Evolutionary conservation across 768 basidiomycete species (phyloP), one percentile per base, ranked within the genome.

Genomic region (Coprinopsis cinerea): DNA sequence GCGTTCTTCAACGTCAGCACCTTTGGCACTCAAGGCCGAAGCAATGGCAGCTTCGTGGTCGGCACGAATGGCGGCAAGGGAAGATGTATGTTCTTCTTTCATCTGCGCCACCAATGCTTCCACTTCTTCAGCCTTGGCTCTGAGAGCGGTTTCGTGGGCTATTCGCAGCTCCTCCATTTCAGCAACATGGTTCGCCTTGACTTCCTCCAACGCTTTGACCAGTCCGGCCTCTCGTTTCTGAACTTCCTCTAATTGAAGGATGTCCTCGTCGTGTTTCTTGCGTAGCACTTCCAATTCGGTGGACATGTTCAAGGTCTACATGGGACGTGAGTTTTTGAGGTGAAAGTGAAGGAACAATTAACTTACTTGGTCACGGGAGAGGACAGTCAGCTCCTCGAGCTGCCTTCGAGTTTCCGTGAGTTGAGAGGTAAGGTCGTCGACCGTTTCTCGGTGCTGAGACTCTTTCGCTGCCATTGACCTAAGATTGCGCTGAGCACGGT

Each of bases 401-500:
- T 91, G 86, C 35, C 88, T 77, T 49, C 83, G 82, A 52, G 86
- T 79, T 56, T 83, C 74, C 58, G 56, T 63, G 20, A 96, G 73
- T 59, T 94, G 81, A 13, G 70, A 61, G 37, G 81, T 83, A 54
- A 97, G 74, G 26, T 71, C 70, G 35, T 90, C 83, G 23, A 96
- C 86, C 20, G 78, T 62, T 60, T 95, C 90, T 28, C 82, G 81
- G 62, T 98, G 95, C 27, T 82, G 74, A 3, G 90, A 86, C 64
- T 99, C 96, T 64, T 98, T 98, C 69, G 90, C 86, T 2, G 94
- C 94, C 95, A 98, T 97, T 2, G 95, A 91, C 55, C 92, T 96
- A 51, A 11, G 50, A 53, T 23, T 39, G 40, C 44, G 35, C 52
- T 57, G 42, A 48, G 26, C 2, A 39, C 39, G 20, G 7, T 2